Base-by-base conservation (phyloP, 805 yeast genomes). In the Ogataea pilisensis region DNA sequence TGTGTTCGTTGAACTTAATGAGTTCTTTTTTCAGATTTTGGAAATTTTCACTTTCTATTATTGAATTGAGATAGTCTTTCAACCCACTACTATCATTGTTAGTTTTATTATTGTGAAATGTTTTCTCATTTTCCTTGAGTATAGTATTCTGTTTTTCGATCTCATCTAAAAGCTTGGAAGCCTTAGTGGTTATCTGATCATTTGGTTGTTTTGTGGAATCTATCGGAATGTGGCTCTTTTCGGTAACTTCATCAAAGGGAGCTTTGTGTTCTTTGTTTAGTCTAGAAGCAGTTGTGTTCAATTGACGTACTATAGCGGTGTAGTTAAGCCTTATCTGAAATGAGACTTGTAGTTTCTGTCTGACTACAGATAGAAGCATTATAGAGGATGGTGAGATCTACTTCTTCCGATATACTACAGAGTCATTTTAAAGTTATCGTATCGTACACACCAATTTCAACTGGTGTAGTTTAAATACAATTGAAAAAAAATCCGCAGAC, bases 41-140 rank as follows among this genome's bases (percentile, higher is more conserved):
- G 38, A 61, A 61, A 34, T 63, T 63, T 25, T 60, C 65, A 38
- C 65, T 60, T 30, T 55, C 55, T 4, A 54, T 51, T 14, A 64
- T 54, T 2, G 58, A 44, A 32, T 55, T 54, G 21, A 64, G 34
- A 14, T 54, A 53, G 5, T 49, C 45, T 21, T 39, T 42, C 17
- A 50, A 12, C 6, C 27, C 34, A 25, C n/a, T 17, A 2, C n/a
- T 17, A 2, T 35, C 42, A 14, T 43, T 37, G 24, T 37, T 34
- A 11, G 40, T 34, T 4, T 42, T 14, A n/a, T 41, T 17, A 21
- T 35, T 37, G 9, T 31, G 29, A 13, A 5, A 6, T 13, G 11
- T 5, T 9, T 9, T 27, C 29, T 27, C 29, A 27, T 27, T 19
- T 14, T 29, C 7, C 16, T 29, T 41, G n/a, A 34, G 29, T 4